A percentile compares a stretch with the other conserved stretches of the same genome.
Evolutionary conservation across 495 filamentous ascomycete genomes (phyloP).

Genomic region (Hapsidospora chrysogenum): DNA sequence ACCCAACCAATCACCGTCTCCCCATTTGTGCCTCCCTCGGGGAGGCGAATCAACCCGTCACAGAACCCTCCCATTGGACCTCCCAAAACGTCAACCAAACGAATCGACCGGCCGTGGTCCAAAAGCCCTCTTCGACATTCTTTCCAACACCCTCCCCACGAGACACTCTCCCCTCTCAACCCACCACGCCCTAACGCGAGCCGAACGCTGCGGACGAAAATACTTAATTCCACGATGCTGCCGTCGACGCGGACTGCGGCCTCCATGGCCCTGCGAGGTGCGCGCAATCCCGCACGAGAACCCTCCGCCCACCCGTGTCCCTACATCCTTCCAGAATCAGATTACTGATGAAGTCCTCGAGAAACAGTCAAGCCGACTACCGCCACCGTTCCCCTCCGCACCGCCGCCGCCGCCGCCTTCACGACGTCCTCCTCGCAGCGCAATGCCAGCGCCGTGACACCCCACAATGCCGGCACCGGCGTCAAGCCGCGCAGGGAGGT

Average conservation of each 20-base stretch:
- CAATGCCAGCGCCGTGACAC: conserved; percentile 30
- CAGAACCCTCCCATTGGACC: not conserved
- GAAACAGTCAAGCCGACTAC: conserved; percentile 42
- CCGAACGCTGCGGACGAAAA: not conserved
- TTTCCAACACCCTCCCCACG: not conserved
- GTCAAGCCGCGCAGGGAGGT: conserved; percentile 47
- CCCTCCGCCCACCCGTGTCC: not conserved
- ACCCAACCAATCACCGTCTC: conserved; percentile 1
- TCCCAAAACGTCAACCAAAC: not conserved
- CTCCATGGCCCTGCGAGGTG: conserved; percentile 56
- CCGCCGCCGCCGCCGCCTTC: conserved; percentile 37
- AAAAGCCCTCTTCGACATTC: too few relatives aligned
- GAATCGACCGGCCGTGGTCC: too few relatives aligned
- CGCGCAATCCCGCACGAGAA: conserved; percentile 8
- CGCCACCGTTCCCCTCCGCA: conserved; percentile 41
- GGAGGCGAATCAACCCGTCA: conserved; percentile 1
- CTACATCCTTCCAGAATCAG: not conserved
- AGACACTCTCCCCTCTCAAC: not conserved
- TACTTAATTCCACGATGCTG: too few relatives aligned
- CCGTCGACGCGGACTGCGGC: conserved; percentile 46
- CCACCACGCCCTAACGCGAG: not conserved
- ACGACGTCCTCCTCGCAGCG: conserved; percentile 47
- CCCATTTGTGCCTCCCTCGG: not conserved
- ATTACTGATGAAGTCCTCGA: conserved; percentile 3
- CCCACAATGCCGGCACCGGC: conserved; percentile 21